Evolutionary conservation across 495 filamentous ascomycete genomes (phyloP), one percentile per base, ranked within the genome.

Genomic region (Paragyromitra xinjiangensis): DNA sequence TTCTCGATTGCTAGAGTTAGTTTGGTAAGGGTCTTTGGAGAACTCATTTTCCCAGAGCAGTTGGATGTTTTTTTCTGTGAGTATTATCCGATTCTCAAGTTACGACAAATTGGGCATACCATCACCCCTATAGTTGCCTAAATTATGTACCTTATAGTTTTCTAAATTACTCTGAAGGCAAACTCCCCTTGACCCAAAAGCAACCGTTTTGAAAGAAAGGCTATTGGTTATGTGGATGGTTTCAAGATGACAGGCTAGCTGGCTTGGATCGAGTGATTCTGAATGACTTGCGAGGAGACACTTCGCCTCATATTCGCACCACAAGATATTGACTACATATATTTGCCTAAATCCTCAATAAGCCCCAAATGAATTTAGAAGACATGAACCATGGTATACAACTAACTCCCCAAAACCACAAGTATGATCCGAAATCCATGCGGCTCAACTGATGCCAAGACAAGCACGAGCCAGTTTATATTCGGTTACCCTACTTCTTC

Each of bases 401-500:
- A 22, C 19, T 12, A 34, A 34, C 29, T 34, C 29, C 4, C 29
- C 29, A 34, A 34, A n/a, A 68, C 16, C 16, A 40, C 51, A 19
- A 42, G 7, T 19, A 66, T 48, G 22, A 14, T 58, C 24, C 12
- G 11, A 51, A 51, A 45, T 26, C 16, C 12, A 69, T 44, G 73
- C 56, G 67, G 73, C 73, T 75, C 67, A 75, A 71, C 58, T 22
- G 12, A 40, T 19, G 64, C 58, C 70, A 73, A 73, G 70, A 26
- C 50, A n/a, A 7, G 26, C 45, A 67, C 64, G 45, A 8, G n/a
- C 14, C 58, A 29, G 44, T 12, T 12, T 48, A 48, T 48, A 42
- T 5, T 7, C n/a, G 1, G 64, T 77, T 73, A 77, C 74, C 74
- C 74, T 77, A 48, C 74, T 34, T 69, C 66, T 58, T 56, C 19